Base-by-base conservation (phyloP, 768 basidiomycete species). In the Hemileccinum rubropunctum region DNA sequence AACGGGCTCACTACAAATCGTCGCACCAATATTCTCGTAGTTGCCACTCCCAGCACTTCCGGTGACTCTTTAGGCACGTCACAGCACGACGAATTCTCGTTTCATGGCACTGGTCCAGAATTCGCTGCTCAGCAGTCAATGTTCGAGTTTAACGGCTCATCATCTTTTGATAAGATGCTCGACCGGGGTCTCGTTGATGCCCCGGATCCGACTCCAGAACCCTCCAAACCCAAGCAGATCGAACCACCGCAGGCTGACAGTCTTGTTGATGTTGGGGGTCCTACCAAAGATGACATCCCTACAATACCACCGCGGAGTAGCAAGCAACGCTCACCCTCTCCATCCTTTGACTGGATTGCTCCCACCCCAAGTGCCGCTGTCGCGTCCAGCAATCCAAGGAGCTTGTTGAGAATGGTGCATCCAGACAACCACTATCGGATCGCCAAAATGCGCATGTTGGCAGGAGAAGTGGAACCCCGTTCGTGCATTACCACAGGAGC, bases 31-130 rank as follows among this genome's bases (percentile, higher is more conserved):
- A 42, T 75, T 34, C 70, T 83, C n/a, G 82, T 82, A 2, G 77
- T 68, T 42, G 69, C 76, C 33, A 84, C 83, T 40, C 83, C 83
- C 15, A 69, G 65, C 11, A 57, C 71, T 43, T 77, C 77, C 0
- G 71, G 63, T 28, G 67, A 69, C 44, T 64, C 57, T 42, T 52
- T 50, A 14, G 51, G 42, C 28, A 23, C 45, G 7, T 56, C 62
- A 56, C 65, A 46, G 20, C 27, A 44, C n/a, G 46, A 48, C n/a
- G 39, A 15, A 26, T 52, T 60, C 30, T 48, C 48, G 37, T 50
- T 54, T 40, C 46, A 21, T 36, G 33, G 40, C 30, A 60, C 53
- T 13, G 42, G n/a, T 9, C 46, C 47, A 32, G 54, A 58, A 21
- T 50, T 48, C 23, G 37, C 39, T 32, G 57, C 60, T 50, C 65